Base-by-base conservation (phyloP, 495 filamentous ascomycete genomes). In the Penicillium parvum region DNA sequence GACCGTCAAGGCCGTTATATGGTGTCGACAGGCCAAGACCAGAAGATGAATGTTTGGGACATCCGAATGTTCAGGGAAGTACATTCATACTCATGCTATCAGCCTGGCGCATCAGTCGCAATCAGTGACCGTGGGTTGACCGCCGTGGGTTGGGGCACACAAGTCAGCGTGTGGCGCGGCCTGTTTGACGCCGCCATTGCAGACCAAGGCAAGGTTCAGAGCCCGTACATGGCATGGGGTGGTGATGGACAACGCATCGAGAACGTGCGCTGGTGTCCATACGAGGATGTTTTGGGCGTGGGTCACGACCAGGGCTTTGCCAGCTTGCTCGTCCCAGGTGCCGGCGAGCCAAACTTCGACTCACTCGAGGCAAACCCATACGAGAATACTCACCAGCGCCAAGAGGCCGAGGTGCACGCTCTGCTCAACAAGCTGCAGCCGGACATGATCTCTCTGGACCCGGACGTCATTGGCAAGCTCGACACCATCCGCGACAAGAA, bases 261-360 rank as follows among this genome's bases (percentile, higher is more conserved):
- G 60, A 79, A 83, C 33, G 75, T 95, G 12, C 74, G 76, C 26
- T 98, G 90, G 88, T 96, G 91, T 58, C 94, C 94, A 4, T 95
- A 85, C 53, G 92, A 98, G 64, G 92, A 98, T 69, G 61, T 95
- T 0, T 74, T 98, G 2, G 94, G 91, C 9, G 73, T 95, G 16
- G 79, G 81, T 1, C 94, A 96, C 69, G 73, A 84, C 58, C 68
- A 84, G 47, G 94, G 92, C 3, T 96, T 96, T 67, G 84, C 83
- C 32, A 90, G 84, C 39, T 74, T 97, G 37, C 77, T 97, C 56
- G 79, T 96, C 15, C 92, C 92, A 19, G 92, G 92, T 18, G 87
- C 92, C 12, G 92, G 92, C 42, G 92, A 98, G 66, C 84, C 92
- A 35, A 97, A 97, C 75, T 96, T 88, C 64, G 92, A 98, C 65